Evolutionary conservation across 2,329 filamentous ascomycete species (phyloP).

Genomic region (Boeremia lycopersici): DNA sequence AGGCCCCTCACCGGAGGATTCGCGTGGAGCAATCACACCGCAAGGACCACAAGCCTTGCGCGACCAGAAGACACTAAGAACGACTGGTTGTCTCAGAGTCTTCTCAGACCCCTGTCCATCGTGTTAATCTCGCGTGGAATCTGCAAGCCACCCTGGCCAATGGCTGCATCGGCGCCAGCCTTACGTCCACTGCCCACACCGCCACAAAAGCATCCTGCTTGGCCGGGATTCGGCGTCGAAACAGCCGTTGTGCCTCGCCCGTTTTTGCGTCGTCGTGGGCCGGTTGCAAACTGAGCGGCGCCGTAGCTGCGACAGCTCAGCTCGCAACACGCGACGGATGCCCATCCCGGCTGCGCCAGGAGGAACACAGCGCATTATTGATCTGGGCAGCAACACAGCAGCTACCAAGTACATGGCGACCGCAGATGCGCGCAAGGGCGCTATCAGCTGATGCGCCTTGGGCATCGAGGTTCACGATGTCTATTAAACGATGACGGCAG

Average conservation of each 20-base stretch:
- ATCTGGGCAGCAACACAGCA: slow-evolving; percentile 28
- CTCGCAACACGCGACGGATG: slow-evolving; percentile 35
- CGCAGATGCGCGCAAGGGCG: slow-evolving; percentile 29
- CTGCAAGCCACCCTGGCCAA: slow-evolving; percentile 41
- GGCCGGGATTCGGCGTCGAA: slow-evolving; percentile 28
- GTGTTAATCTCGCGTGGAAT: slow-evolving; percentile 47
- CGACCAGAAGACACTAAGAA: slow-evolving; percentile 44
- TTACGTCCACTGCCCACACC: slow-evolving; percentile 40
- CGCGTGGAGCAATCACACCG: slow-evolving; percentile 33
- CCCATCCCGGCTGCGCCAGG: background rate
- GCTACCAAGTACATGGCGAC: slow-evolving; percentile 12
- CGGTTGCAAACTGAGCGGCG: slow-evolving; percentile 24
- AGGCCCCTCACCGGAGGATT: slow-evolving; percentile 38
- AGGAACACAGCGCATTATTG: slow-evolving; percentile 6
- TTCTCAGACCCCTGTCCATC: slow-evolving; percentile 40
- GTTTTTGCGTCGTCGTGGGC: slow-evolving; percentile 25
- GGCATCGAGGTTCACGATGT: slow-evolving; percentile 17
- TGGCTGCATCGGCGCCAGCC: slow-evolving; percentile 41
- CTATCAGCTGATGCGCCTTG: slow-evolving; percentile 38
- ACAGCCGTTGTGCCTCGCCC: slow-evolving; percentile 45
- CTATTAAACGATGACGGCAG: slow-evolving; percentile 28
- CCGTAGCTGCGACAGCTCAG: slow-evolving; percentile 32
- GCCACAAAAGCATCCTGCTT: slow-evolving; percentile 30
- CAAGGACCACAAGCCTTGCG: slow-evolving; percentile 27
- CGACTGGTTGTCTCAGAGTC: slow-evolving; percentile 43